A percentile compares a stretch with the other conserved stretches of the same genome.
These are phyloP conservation scores for Neopestalotiopsis clavispora DNA, from an alignment of 2,329 filamentous ascomycete genomes.

Conservation along the genomic window DNA sequence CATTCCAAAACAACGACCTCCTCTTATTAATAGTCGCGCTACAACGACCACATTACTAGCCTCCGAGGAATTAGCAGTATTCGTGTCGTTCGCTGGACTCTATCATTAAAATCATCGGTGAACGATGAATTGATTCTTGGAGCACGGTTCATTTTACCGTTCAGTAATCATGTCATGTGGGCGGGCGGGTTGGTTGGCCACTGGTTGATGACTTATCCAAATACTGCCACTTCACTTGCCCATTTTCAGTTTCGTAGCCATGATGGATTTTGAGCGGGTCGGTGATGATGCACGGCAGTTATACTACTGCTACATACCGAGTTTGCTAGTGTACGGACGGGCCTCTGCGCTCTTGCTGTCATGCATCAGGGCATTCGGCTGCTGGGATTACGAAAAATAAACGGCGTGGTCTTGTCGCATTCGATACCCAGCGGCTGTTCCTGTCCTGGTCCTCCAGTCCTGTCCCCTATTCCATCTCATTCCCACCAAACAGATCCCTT, in stretches of 20 bases:
- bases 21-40: not conserved
- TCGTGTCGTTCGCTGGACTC: not conserved
- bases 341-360: not conserved
- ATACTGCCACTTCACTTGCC: not conserved
- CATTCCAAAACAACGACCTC: not conserved
- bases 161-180: constrained; percentile 6
- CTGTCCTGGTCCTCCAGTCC: not conserved
- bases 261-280: not conserved
- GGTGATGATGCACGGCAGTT: not conserved
- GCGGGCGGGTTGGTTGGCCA: not conserved
- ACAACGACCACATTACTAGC: not conserved
- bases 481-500: not conserved
- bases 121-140: not conserved
- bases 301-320: not conserved
- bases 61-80: not conserved
- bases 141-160: constrained; percentile 1
- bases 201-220: not conserved
- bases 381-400: not conserved
- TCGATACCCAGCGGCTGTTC: not conserved
- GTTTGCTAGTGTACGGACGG: not conserved
- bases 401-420: not conserved
- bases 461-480: not conserved
- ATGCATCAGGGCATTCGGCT: not conserved
- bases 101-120: not conserved
- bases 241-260: not conserved